These are phyloP conservation scores for Suillus sp. DNA, from an alignment of 768 basidiomycete species.

Conservation along the genomic window DNA sequence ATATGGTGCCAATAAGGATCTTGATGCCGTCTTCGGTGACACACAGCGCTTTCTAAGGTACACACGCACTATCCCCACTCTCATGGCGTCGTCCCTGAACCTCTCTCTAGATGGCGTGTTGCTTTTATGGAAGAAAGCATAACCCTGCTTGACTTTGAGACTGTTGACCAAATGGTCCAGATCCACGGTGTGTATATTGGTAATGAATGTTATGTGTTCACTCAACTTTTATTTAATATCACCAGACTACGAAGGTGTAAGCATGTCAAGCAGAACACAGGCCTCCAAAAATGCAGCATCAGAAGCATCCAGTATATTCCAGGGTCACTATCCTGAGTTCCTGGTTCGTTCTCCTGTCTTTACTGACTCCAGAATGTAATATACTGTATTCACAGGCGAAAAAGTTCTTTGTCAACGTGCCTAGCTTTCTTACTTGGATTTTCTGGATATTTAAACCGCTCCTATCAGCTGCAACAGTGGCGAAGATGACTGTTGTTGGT, in stretches of 20 bases:
- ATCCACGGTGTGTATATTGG: constrained; percentile 55
- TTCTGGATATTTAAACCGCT: constrained; percentile 84
- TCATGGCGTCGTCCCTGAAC: constrained; percentile 12
- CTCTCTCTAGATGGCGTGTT: constrained; percentile 66
- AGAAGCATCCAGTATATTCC: constrained; percentile 74
- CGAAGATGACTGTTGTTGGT: constrained; percentile 82
- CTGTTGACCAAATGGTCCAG: constrained; percentile 72
- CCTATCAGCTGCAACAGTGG: constrained; percentile 69
- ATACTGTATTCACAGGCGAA: constrained; percentile 45
- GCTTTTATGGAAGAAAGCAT: constrained; percentile 74
- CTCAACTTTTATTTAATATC: constrained; percentile 1
- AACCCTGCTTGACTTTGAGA: constrained; percentile 65
- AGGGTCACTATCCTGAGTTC: constrained; percentile 78
- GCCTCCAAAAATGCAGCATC: constrained; percentile 78
- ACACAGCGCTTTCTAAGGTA: constrained; percentile 76
- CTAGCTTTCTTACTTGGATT: constrained; percentile 74
- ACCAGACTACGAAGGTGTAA: constrained; percentile 76
- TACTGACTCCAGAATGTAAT: neutral
- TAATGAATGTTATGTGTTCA: too few relatives aligned
- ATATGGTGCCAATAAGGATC: constrained; percentile 69
- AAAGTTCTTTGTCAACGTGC: constrained; percentile 85
- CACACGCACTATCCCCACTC: neutral
- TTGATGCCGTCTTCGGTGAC: constrained; percentile 75
- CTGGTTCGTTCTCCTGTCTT: constrained; percentile 45
- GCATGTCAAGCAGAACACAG: constrained; percentile 63